Evolutionary conservation across 495 filamentous ascomycete genomes (phyloP).

Genomic region (Aspergillus nidulans): DNA sequence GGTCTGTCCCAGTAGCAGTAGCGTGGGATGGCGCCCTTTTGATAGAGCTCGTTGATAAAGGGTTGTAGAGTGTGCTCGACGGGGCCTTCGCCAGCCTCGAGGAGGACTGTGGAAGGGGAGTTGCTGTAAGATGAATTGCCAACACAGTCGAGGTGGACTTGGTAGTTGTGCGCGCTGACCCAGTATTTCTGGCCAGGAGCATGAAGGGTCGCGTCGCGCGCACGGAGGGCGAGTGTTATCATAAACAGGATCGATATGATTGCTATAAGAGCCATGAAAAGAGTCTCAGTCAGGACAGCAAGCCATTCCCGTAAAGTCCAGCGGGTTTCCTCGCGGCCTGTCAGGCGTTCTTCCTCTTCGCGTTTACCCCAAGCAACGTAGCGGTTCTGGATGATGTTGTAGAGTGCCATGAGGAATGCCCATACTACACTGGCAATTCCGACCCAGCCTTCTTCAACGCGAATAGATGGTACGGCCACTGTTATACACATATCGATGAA

Average conservation of each 20-base stretch:
- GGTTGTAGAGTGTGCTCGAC: slow-evolving; percentile 69
- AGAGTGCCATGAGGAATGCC: slow-evolving; percentile 60
- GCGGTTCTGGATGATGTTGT: slow-evolving; percentile 59
- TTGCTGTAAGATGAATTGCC: slow-evolving; percentile 53
- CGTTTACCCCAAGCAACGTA: slow-evolving; percentile 84
- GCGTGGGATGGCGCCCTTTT: slow-evolving; percentile 70
- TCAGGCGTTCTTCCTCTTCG: slow-evolving; percentile 89
- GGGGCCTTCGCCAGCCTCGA: slow-evolving; percentile 76
- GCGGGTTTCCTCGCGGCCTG: slow-evolving; percentile 81
- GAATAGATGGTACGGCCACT: slow-evolving; percentile 61
- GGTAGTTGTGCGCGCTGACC: slow-evolving; percentile 77
- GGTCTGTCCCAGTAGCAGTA: slow-evolving; percentile 98
- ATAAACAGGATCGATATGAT: slow-evolving; percentile 68
- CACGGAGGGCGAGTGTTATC: slow-evolving; percentile 69
- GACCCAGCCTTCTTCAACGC: slow-evolving; percentile 84
- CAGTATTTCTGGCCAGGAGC: slow-evolving; percentile 67
- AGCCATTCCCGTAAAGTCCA: slow-evolving; percentile 79
- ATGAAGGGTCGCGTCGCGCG: slow-evolving; percentile 66
- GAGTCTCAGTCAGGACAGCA: slow-evolving; percentile 70
- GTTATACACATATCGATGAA: slow-evolving; percentile 77
- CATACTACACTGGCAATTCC: slow-evolving; percentile 81
- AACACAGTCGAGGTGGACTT: slow-evolving; percentile 79
- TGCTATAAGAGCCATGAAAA: slow-evolving; percentile 62
- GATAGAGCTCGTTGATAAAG: slow-evolving; percentile 58
- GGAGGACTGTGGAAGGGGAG: slow-evolving; percentile 60